A percentile compares a stretch with the other conserved stretches of the same genome.
These are phyloP conservation scores for Pichia sporocuriosa DNA, from an alignment of 805 yeast genomes.

Conservation along the genomic window DNA sequence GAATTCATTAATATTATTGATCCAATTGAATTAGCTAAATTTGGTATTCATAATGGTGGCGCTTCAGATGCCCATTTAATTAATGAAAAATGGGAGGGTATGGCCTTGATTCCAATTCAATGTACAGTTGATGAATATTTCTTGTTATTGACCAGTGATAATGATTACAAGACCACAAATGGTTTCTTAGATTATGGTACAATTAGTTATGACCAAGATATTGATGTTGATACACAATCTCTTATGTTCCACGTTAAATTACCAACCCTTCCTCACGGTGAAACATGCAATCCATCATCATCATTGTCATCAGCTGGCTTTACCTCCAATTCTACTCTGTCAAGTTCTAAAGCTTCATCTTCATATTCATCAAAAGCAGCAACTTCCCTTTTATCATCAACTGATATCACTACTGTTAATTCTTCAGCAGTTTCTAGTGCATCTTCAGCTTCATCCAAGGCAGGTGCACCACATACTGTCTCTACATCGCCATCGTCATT, in stretches of 20 bases:
- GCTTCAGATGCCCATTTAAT: conserved; percentile 19
- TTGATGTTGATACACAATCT: conserved; percentile 26
- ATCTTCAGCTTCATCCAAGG: neutral
- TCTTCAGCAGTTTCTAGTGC: too few species aligned
- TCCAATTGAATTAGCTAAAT: conserved; percentile 22
- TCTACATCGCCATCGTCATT: neutral
- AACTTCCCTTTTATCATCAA: too few species aligned
- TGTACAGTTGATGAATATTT: conserved; percentile 28
- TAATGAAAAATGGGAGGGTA: conserved; percentile 32
- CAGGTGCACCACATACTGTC: too few species aligned
- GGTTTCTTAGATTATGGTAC: conserved; percentile 25
- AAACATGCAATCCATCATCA: conserved; percentile 8
- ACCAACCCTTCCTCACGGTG: conserved; percentile 19
- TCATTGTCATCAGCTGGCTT: conserved; percentile 1
- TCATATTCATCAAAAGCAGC: neutral
- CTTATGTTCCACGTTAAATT: conserved; percentile 26
- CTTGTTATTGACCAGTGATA: conserved; percentile 24
- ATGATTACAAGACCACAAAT: conserved; percentile 28
- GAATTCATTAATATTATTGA: conserved; percentile 25
- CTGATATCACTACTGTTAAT: neutral
- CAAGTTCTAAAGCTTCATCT: neutral
- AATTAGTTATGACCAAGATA: conserved; percentile 24
- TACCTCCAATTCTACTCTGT: neutral
- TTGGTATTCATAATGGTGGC: conserved; percentile 31
- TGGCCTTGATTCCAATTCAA: conserved; percentile 26